Evolutionary conservation across 176 grass and related monocot species (phyloP).

Genomic region (Rhynchospora tenuis): DNA sequence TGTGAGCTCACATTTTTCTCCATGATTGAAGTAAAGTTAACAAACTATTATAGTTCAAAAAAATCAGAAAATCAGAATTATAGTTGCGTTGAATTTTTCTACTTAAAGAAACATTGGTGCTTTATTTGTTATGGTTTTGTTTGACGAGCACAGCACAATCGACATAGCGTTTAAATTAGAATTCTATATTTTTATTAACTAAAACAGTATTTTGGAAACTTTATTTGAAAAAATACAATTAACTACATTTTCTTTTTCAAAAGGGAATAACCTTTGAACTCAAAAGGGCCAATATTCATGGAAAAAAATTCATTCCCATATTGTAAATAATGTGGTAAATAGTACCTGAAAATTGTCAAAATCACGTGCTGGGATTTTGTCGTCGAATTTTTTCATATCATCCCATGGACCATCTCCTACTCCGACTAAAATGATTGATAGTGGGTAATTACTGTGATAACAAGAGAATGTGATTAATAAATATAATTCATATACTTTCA

Average conservation of each 20-base stretch:
- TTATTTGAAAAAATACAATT: not conserved
- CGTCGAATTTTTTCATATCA: slow-evolving; percentile 84
- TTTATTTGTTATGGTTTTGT: not conserved
- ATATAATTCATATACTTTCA: not conserved
- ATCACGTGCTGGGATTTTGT: slow-evolving; percentile 63
- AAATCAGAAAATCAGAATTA: not conserved
- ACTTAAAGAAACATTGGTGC: not conserved
- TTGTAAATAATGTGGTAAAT: not conserved
- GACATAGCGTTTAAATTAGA: not conserved
- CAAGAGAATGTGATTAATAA: too few relatives aligned
- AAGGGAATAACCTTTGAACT: not conserved
- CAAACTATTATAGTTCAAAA: slow-evolving; percentile 41
- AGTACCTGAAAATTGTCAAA: slow-evolving; percentile 96
- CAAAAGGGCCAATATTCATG: not conserved
- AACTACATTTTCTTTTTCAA: not conserved
- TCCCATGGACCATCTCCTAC: slow-evolving; percentile 92
- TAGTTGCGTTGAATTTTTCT: not conserved
- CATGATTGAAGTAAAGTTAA: slow-evolving; percentile 91
- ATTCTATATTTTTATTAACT: not conserved
- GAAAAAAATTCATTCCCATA: not conserved
- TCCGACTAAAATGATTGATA: slow-evolving; percentile 81
- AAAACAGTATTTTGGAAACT: not conserved
- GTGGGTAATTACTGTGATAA: slow-evolving; percentile 51
- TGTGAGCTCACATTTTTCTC: slow-evolving; percentile 29
- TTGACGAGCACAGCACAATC: not conserved